Percentiles rank a stretch among this genome's conserved stretches.
Conservation (phyloP, 352 stramenopile species). For the Pythium sp. region DNA sequence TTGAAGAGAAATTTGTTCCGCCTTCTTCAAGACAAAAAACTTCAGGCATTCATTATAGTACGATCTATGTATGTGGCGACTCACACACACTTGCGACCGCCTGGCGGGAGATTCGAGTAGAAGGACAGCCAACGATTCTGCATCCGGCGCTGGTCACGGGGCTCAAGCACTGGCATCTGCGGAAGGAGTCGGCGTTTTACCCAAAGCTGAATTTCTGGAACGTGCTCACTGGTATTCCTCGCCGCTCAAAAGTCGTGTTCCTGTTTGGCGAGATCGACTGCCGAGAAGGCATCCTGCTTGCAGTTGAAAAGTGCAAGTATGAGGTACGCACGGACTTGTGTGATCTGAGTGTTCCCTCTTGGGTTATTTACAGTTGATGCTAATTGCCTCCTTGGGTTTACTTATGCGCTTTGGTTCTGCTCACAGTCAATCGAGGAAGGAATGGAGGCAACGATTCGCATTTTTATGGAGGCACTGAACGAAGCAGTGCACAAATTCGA, state of each 20-base stretch:
- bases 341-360: background rate
- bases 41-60: conserved; percentile 22
- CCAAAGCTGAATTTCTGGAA: conserved; percentile 90
- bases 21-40: background rate
- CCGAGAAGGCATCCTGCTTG: conserved; percentile 88
- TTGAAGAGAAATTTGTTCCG: conserved; percentile 24
- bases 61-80: conserved; percentile 84
- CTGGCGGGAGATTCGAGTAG: conserved; percentile 66
- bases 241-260: conserved; percentile 78
- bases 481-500: conserved; percentile 50
- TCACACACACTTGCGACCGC: conserved; percentile 89
- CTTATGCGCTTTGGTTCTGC: background rate
- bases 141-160: conserved; percentile 87
- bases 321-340: conserved; percentile 33
- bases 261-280: conserved; percentile 96
- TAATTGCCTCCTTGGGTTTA: too few relatives aligned
- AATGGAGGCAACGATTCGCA: conserved; percentile 69
- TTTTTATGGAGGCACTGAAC: conserved; percentile 74
- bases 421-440: conserved; percentile 70
- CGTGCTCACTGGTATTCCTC: conserved; percentile 53
- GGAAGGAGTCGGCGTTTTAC: conserved; percentile 87
- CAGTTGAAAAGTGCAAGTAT: conserved; percentile 87
- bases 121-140: conserved; percentile 21
- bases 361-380: too few relatives aligned
- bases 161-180: conserved; percentile 93